Evolutionary conservation across 2,329 filamentous ascomycete genomes (phyloP), one percentile per base, ranked within the genome.

Genomic region (Diaporthe destruens): DNA sequence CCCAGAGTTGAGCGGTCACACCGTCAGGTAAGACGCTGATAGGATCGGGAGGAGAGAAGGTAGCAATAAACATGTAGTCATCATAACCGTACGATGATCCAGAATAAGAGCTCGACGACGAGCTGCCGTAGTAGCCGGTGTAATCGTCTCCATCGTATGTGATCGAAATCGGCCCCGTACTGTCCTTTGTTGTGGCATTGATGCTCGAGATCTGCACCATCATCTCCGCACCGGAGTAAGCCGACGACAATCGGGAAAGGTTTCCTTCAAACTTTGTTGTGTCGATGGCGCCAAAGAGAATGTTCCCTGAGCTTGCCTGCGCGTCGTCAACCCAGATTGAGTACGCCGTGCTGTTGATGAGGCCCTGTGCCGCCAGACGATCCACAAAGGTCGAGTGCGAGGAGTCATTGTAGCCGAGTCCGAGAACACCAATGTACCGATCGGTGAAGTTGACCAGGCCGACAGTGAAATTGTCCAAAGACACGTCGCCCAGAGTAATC

Each of bases 231-330:
- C 49, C 42, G 2, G 42, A 53, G 65, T 70, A 72, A n/a, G 51
- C 32, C 16, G 70, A 72, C 6, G 42, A 20, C 18, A 74, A 23
- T 2, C 73, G 61, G 1, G 63, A 55, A 12, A 75, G 57, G 36
- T 36, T 69, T 8, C 73, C 73, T n/a, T 71, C 61, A 29, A 76
- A 80, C 25, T 76, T 76, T 18, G 79, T 76, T 61, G 71, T 74
- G 75, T 81, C 80, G 72, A 81, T 67, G 56, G 80, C 80, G 25
- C 80, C 80, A 23, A 81, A 78, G 29, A 81, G 75, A n/a, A 81
- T 65, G 25, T 75, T 76, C 12, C 80, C 80, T 1, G 79, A 77
- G 9, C 59, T 67, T 11, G 75, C 80, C 9, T 77, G 67, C 20
- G 75, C 71, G 54, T 77, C 73, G 71, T 81, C 77, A 18, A 81